phyloP scores from a whole-genome alignment of 2,329 filamentous ascomycete genomes.

The Fusarium coicis region DNA sequence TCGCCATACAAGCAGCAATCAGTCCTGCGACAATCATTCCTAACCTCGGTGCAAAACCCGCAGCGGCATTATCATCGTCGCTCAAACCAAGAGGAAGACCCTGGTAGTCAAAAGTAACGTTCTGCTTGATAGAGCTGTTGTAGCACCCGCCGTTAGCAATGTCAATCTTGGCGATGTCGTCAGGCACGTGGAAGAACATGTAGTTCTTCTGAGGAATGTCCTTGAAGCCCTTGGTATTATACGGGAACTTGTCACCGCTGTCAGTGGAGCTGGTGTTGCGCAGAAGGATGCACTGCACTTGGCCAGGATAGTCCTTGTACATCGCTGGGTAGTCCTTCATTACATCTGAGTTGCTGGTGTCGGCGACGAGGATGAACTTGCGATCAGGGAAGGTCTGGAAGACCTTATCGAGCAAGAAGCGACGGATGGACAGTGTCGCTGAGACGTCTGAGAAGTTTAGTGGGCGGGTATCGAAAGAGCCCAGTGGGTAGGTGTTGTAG shows the following conservation, averaged over 20 bases:
- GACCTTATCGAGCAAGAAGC: conserved; percentile 75
- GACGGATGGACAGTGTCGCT: conserved; percentile 78
- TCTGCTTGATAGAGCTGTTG: conserved; percentile 72
- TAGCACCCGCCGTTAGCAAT: conserved; percentile 75
- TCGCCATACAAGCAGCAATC: conserved; percentile 29
- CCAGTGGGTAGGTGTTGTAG: conserved; percentile 80
- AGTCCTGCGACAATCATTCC: conserved; percentile 34
- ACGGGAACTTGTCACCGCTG: conserved; percentile 73
- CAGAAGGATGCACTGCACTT: conserved; percentile 82
- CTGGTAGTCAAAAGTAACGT: conserved; percentile 76
- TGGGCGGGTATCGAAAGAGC: conserved; percentile 81
- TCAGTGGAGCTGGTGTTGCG: conserved; percentile 81
- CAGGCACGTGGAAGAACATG: conserved; percentile 82
- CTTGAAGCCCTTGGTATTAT: conserved; percentile 78
- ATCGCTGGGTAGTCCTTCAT: conserved; percentile 74
- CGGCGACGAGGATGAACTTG: conserved; percentile 80
- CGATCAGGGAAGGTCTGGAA: conserved; percentile 80
- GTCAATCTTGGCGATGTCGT: conserved; percentile 74
- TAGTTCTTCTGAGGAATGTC: conserved; percentile 72
- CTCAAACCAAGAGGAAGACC: conserved; percentile 63
- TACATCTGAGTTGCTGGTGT: conserved; percentile 80
- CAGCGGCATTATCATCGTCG: conserved; percentile 47
- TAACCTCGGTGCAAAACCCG: conserved; percentile 33
- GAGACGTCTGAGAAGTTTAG: conserved; percentile 81
- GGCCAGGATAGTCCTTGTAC: conserved; percentile 72